Evolutionary conservation across 306 rosid species (phyloP).

Genomic region (Cicer bijugum): DNA sequence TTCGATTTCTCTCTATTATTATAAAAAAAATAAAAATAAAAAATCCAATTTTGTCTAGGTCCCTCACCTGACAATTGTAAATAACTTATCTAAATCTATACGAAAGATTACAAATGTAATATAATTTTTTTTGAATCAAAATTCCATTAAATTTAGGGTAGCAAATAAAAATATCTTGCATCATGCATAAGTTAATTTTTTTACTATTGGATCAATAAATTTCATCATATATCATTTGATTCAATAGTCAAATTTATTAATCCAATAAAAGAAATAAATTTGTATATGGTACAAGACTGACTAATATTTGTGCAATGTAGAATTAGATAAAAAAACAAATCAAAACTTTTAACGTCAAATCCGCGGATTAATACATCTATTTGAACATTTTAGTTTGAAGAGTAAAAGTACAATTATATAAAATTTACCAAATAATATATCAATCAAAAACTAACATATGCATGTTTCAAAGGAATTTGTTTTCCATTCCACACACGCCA

Average conservation of each 20-base stretch:
- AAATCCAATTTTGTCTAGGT: neutral
- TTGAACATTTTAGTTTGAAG: neutral
- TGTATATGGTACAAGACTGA: no score
- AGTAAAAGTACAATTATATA: neutral
- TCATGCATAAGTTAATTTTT: no score
- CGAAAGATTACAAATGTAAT: neutral
- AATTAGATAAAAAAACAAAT: no score
- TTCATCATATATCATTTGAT: no score
- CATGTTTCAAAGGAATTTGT: neutral
- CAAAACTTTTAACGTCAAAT: no score
- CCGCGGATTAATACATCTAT: neutral
- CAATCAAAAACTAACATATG: neutral
- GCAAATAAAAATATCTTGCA: no score
- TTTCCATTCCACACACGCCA: neutral
- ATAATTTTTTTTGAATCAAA: no score
- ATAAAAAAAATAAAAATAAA: neutral
- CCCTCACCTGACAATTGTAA: neutral
- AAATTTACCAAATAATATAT: neutral
- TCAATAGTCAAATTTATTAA: no score
- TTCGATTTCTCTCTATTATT: conserved; percentile 5
- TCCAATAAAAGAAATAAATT: no score
- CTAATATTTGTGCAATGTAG: no score
- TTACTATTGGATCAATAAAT: no score
- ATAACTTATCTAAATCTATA: neutral
- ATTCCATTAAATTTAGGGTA: no score